phyloP scores from a whole-genome alignment of 371 early-diverging fungal species.

The Mucor racemosus region DNA sequence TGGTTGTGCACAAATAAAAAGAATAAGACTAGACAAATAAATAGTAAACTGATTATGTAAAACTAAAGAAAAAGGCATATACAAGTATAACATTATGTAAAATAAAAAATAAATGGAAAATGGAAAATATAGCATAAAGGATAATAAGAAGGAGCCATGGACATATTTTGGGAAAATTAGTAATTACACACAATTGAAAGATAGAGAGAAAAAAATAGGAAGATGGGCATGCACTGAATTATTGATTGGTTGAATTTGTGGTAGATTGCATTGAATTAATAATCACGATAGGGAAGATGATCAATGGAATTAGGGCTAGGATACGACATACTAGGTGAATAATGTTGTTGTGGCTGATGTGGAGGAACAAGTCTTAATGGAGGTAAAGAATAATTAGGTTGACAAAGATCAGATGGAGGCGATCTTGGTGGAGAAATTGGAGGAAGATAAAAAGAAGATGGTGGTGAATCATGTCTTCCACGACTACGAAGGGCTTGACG shows the following conservation, averaged over 20 bases:
- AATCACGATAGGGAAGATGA: conserved; percentile 11
- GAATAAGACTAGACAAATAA: conserved; percentile 9
- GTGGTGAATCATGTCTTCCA: conserved; percentile 47
- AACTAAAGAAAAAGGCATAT: background rate
- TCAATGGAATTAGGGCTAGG: conserved; percentile 38
- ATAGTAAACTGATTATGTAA: conserved; percentile 10
- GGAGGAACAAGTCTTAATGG: conserved; percentile 32
- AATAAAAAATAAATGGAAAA: background rate
- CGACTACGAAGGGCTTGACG: conserved; percentile 66
- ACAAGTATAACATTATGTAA: conserved; percentile 2
- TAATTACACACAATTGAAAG: conserved; percentile 6
- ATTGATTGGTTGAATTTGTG: background rate
- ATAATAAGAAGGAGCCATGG: background rate
- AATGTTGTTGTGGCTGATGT: conserved; percentile 15
- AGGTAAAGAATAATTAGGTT: conserved; percentile 26
- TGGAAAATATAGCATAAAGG: background rate
- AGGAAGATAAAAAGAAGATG: conserved; percentile 57
- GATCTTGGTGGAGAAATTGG: conserved; percentile 52
- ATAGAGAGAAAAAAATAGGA: background rate
- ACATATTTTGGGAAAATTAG: background rate
- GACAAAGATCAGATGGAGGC: conserved; percentile 22
- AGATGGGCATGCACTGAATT: background rate
- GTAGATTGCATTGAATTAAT: background rate
- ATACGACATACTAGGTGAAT: conserved; percentile 36
- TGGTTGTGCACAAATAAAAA: conserved; percentile 4